A percentile compares a stretch with the other conserved stretches of the same genome.
Conservation (phyloP, 2,329 filamentous ascomycete genomes). For the Talaromyces piceae region DNA sequence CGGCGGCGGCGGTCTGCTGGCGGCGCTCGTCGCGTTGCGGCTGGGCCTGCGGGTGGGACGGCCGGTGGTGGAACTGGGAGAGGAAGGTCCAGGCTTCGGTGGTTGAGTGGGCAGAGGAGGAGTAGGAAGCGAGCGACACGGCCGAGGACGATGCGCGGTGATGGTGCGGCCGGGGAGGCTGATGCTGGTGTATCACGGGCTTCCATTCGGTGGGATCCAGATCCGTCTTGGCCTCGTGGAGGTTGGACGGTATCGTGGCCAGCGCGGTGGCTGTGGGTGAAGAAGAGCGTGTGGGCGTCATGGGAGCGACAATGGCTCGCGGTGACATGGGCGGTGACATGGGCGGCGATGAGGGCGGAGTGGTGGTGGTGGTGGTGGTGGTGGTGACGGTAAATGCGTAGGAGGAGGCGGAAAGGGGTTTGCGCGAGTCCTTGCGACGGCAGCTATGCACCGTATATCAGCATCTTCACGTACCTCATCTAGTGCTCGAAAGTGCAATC, state of each 20-base stretch:
- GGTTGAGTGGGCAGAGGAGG: conserved; percentile 12
- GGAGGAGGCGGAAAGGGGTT: conserved; percentile 36
- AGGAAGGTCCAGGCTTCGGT: conserved; percentile 40
- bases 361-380: conserved; percentile 20
- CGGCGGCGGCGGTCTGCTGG: conserved; percentile 13
- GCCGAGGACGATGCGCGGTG: background rate
- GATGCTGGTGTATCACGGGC: conserved; percentile 30
- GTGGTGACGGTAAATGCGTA: conserved; percentile 25
- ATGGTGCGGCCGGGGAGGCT: background rate
- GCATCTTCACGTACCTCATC: background rate
- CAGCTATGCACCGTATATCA: conserved; percentile 25
- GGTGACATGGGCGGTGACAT: conserved; percentile 30
- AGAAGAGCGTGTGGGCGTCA: conserved; percentile 24
- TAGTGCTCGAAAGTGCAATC: conserved; percentile 8
- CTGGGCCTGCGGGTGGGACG: no score
- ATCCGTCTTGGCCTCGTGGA: conserved; percentile 36
- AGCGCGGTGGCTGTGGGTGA: background rate
- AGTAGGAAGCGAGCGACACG: no score
- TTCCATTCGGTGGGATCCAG: conserved; percentile 46
- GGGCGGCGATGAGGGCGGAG: conserved; percentile 27
- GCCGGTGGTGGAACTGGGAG: conserved; percentile 36
- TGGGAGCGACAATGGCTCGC: conserved; percentile 29
- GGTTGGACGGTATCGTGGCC: conserved; percentile 32
- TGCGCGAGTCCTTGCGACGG: conserved; percentile 40
- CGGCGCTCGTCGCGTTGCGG: conserved; percentile 14